Base-by-base conservation (phyloP, 108 stramenopile species). In the Nitzschia sp. region DNA sequence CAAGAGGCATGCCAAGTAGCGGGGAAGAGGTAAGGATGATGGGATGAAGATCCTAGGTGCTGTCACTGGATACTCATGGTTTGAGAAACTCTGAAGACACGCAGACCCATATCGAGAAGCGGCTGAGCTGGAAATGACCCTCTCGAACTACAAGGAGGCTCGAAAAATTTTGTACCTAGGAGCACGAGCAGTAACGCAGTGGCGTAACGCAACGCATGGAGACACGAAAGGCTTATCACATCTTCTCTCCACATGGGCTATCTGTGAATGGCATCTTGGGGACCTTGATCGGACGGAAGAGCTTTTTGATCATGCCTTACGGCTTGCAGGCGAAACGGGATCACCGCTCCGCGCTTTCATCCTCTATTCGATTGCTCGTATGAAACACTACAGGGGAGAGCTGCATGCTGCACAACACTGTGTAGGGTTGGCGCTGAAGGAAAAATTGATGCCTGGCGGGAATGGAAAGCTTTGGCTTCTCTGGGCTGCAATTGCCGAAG, bases 271-370 rank as follows among this genome's bases (percentile, higher is more conserved):
- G 77, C 82, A 89, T 46, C 71, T 90, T 18, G 78, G 68, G 34
- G 79, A 87, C 35, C 29, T 78, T 27, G 59, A 61, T 30, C 77
- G 82, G 1, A 74, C 89, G 23, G 80, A 87, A 66, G 62, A 48
- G 17, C 64, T 90, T n/a, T 89, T 93, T 48, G 89, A 88, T 33
- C 82, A 89, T 54, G 87, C 89, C 1, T 70, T 93, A 17, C 78
- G 82, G 24, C 62, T 84, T 30, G 78, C 80, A 2, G 82, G 82
- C 28, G 74, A 81, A 54, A 23, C 32, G 6, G 74, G 78, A 3
- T 56, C 76, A 0, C 56, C 75, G 26, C 64, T 86, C 18, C 82
- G 85, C 9, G 80, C 87, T 9, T 63, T 77, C 21, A 86, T 90
- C 46, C 71, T 90, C 18, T 86, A 82, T 62, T 83, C 86, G 21